These are phyloP conservation scores for Grigorovia humatica DNA, from an alignment of 805 yeast genomes.

Conservation along the genomic window DNA sequence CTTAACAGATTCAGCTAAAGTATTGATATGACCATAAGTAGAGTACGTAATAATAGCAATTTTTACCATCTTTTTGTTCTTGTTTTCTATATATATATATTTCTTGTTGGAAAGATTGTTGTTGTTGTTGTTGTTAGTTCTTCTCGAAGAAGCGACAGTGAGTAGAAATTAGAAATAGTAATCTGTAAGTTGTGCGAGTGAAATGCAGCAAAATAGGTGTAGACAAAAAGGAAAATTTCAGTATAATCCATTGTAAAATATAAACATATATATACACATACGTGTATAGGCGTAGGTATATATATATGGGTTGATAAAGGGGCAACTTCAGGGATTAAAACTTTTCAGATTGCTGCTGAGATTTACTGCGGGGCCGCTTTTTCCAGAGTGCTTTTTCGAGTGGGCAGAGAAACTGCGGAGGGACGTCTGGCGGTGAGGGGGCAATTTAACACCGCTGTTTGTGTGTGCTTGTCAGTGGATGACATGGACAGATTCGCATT, in stretches of 20 bases:
- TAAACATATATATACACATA: no score
- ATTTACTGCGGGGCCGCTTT: not conserved
- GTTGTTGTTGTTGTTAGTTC: not conserved
- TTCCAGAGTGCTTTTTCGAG: not conserved
- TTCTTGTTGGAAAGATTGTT: not conserved
- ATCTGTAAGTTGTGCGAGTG: not conserved
- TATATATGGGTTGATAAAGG: not conserved
- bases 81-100: not conserved
- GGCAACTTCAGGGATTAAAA: not conserved
- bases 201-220: not conserved
- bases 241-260: no score
- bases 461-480: not conserved
- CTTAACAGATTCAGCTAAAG: conserved; percentile 56
- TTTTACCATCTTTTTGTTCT: conserved; percentile 20
- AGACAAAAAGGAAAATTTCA: no score
- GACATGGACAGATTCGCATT: not conserved
- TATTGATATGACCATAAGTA: conserved; percentile 65
- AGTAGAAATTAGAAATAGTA: not conserved
- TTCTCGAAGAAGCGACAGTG: no score
- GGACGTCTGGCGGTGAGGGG: not conserved
- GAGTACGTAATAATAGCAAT: conserved; percentile 58
- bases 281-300: no score
- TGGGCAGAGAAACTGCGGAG: not conserved
- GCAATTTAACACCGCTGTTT: not conserved
- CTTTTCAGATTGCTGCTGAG: not conserved